Conservation (phyloP, 108 stramenopile genomes). For the Cyclotella distinguenda region DNA sequence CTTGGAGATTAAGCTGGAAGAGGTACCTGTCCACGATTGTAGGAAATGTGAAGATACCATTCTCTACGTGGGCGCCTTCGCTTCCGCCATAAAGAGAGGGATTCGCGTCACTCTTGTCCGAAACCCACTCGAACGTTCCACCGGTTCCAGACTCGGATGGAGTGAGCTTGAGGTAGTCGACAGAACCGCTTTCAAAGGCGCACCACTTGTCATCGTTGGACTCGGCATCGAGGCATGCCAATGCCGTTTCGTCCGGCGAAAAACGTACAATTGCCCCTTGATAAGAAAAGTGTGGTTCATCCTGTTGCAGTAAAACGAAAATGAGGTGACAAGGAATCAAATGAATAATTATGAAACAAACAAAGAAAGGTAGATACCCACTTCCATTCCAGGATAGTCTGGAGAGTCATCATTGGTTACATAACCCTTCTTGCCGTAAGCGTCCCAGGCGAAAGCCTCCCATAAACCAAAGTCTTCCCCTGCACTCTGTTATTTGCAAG, state of each 20-base stretch:
- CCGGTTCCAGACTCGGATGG: conserved; percentile 13
- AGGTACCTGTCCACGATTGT: conserved; percentile 11
- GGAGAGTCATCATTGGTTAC: conserved; percentile 21
- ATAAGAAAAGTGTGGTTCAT: conserved; percentile 4
- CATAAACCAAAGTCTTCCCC: conserved; percentile 13
- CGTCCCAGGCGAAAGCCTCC: conserved; percentile 19
- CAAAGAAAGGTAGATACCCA: neutral
- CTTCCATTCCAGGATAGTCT: neutral
- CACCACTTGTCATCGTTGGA: conserved; percentile 15
- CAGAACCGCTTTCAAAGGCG: conserved; percentile 11
- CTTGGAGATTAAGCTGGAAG: conserved; percentile 7
- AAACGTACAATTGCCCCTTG: conserved; percentile 15
- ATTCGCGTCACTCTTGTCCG: conserved; percentile 13
- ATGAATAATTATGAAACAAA: neutral
- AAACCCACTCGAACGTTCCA: conserved; percentile 18
- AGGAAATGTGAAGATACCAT: conserved; percentile 13
- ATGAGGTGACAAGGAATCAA: neutral
- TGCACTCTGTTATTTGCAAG: neutral
- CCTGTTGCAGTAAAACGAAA: neutral
- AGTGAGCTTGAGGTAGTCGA: conserved; percentile 18
- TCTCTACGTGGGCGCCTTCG: conserved; percentile 16
- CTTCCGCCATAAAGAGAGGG: conserved; percentile 6
- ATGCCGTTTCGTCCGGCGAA: conserved; percentile 21
- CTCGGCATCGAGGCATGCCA: conserved; percentile 15
- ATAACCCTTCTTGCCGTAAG: conserved; percentile 19